Evolutionary conservation across 176 grass and related monocot species (phyloP).

Genomic region (Ampelocalamus luodianensis): DNA sequence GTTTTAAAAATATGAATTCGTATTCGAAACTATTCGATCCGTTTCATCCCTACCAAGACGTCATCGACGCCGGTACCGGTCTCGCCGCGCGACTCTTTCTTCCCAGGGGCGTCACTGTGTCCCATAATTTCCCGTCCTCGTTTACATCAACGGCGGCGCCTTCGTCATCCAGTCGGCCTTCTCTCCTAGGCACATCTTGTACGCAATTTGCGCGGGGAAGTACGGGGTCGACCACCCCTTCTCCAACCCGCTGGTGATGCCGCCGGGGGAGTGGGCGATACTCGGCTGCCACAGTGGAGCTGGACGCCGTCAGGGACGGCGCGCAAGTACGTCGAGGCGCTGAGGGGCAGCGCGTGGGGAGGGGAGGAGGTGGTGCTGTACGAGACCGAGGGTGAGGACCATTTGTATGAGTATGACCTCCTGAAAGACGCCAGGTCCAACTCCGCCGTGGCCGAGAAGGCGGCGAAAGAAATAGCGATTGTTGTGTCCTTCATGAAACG

Average conservation of each 20-base stretch:
- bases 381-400: slow-evolving; percentile 35
- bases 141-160: slow-evolving; percentile 10
- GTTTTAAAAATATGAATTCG: no score
- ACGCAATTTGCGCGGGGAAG: slow-evolving; percentile 29
- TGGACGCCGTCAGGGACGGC: slow-evolving; percentile 54
- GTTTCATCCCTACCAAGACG: no score
- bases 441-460: slow-evolving; percentile 4
- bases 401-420: slow-evolving; percentile 51
- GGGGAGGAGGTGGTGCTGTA: slow-evolving; percentile 54
- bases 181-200: slow-evolving; percentile 13
- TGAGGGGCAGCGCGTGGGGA: slow-evolving; percentile 60
- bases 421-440: neutral
- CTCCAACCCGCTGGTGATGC: neutral
- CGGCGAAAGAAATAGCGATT: slow-evolving; percentile 1
- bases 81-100: slow-evolving; percentile 54
- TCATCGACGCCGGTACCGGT: slow-evolving; percentile 34
- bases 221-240: no score
- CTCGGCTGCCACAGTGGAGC: slow-evolving; percentile 50
- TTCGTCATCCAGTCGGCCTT: slow-evolving; percentile 9
- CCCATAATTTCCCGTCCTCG: neutral
- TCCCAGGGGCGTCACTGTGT: neutral
- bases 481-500: slow-evolving; percentile 40
- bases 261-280: slow-evolving; percentile 37
- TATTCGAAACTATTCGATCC: no score
- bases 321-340: slow-evolving; percentile 45